Evolutionary conservation across 306 rosid species (phyloP), one percentile per base, ranked within the genome.

Genomic region (Castanea crenata): DNA sequence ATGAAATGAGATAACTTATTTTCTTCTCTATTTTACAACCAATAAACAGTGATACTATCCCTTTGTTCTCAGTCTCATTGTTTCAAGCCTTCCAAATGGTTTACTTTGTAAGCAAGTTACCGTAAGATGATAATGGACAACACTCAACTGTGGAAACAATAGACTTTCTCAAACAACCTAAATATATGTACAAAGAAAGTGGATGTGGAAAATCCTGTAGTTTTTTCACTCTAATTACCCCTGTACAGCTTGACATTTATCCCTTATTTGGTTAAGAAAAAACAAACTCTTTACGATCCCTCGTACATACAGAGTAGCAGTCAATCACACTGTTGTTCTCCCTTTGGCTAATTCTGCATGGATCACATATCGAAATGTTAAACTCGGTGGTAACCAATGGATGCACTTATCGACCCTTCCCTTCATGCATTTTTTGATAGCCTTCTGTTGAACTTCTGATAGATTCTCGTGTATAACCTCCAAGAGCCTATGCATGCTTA

Each of bases 351-450:
- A 68, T 68, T 81, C 84, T 18, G 62, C 73, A 46, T 81, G 88
- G 57, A 85, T 78, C 29, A 81, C 58, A 44, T 81, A 85, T 44
- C 83, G 78, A 31, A 85, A 85, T 5, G 76, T 69, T 23, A 75
- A 78, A 67, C 59, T 81, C 35, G 78, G 83, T 29, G 88, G 85
- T 31, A 69, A 44, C 83, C 83, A 85, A 3, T 78, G 83, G 46
- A 85, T 64, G 62, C 54, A 46, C 61, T 74, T 70, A 46, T 75
- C 74, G 6, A 76, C 70, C 68, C 65, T 74, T n/a, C 74, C 63
- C 35, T 35, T 27, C 64, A 51, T 18, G 54, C 82, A 59, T 32
- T 69, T 77, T 55, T 57, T 27, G 12, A 76, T 73, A 4, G 69
- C 57, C 19, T 71, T 73, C 73, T 56, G 81, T 21, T 80, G 74